phyloP scores from a whole-genome alignment of 495 filamentous ascomycete genomes.

The Tuber melanosporum region DNA sequence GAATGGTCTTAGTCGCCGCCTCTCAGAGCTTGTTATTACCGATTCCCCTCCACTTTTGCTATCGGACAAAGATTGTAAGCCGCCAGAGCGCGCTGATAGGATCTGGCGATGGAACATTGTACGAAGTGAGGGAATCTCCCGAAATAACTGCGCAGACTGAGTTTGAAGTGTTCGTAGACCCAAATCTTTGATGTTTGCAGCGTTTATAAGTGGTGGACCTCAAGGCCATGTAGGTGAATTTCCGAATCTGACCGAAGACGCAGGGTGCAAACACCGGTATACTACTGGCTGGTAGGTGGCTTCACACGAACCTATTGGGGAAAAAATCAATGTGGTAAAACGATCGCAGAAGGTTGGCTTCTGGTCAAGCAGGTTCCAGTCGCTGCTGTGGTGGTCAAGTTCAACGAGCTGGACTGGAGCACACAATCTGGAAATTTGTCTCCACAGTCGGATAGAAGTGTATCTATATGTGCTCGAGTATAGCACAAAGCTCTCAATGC shows the following conservation, averaged over 20 bases:
- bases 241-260: background rate
- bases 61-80: background rate
- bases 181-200: background rate
- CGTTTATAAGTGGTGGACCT: background rate
- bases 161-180: background rate
- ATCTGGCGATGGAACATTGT: background rate
- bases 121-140: background rate
- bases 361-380: no score
- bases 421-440: background rate
- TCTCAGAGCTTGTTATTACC: background rate
- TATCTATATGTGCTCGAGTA: background rate
- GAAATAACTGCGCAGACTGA: background rate
- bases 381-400: no score
- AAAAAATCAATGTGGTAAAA: background rate
- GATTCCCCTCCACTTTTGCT: background rate
- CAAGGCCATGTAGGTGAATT: background rate
- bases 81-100: background rate
- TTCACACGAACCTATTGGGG: background rate
- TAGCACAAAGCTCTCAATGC: no score
- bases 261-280: background rate
- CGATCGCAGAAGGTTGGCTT: no score
- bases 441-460: background rate
- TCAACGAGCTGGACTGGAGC: no score
- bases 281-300: background rate
- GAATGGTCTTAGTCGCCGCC: background rate